Conservation (phyloP, 106 monocot species). For the Dioscorea dumetorum region DNA sequence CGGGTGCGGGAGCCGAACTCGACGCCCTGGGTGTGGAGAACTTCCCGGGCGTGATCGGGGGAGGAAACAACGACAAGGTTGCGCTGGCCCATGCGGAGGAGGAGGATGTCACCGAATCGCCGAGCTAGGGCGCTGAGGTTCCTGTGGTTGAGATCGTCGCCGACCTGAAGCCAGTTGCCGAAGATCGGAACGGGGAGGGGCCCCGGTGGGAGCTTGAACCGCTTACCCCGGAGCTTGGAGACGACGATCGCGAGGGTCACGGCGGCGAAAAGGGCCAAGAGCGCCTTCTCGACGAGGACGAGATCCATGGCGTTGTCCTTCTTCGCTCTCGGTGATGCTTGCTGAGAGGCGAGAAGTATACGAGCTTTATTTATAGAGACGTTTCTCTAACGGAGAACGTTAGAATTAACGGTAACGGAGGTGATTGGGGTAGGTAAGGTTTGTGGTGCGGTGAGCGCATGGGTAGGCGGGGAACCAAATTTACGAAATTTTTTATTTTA, state of each 20-base stretch:
- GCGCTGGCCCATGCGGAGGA: constrained; percentile 68
- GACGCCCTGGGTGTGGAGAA: constrained; percentile 73
- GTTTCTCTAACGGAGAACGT: too few relatives aligned
- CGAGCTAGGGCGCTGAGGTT: constrained; percentile 50
- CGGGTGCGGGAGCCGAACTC: constrained; percentile 86
- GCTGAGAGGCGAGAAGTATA: not conserved
- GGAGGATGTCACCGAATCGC: constrained; percentile 54
- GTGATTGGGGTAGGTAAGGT: too few relatives aligned
- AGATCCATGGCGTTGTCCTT: constrained; percentile 44
- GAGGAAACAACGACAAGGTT: constrained; percentile 71
- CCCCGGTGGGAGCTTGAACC: constrained; percentile 62
- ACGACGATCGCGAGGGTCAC: constrained; percentile 42
- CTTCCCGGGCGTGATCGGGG: constrained; percentile 62
- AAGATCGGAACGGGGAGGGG: constrained; percentile 56
- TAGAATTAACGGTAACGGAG: too few relatives aligned
- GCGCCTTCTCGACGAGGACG: constrained; percentile 58
- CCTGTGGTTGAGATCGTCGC: constrained; percentile 72
- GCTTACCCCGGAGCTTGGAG: constrained; percentile 60
- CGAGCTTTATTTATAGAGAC: too few relatives aligned
- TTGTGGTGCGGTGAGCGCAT: too few relatives aligned
- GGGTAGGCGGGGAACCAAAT: too few relatives aligned
- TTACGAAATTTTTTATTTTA: too few relatives aligned
- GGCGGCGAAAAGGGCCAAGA: constrained; percentile 67
- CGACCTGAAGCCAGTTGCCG: constrained; percentile 83
- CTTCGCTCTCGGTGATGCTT: not conserved